Evolutionary conservation across 768 basidiomycete species (phyloP).

Genomic region (Polyporus arcularius): DNA sequence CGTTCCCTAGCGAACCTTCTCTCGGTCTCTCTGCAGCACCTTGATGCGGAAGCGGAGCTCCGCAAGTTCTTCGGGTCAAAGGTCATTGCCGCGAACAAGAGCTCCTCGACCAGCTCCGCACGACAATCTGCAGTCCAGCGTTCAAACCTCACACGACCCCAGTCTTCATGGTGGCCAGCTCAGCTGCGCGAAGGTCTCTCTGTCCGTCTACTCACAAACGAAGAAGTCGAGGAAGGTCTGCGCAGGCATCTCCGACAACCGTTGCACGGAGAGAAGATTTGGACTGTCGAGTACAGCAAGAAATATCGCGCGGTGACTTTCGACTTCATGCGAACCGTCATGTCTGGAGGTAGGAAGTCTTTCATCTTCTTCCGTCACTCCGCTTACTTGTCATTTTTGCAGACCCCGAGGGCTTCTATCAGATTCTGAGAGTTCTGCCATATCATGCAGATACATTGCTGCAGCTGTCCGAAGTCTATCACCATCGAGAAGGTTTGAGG

Average conservation of each 20-base stretch:
- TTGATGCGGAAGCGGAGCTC: conserved; percentile 90
- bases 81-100: conserved; percentile 70
- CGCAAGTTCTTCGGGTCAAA: conserved; percentile 92
- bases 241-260: conserved; percentile 38
- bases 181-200: conserved; percentile 73
- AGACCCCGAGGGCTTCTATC: conserved; percentile 82
- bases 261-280: conserved; percentile 72
- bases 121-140: conserved; percentile 49
- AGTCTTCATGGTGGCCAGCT: conserved; percentile 73
- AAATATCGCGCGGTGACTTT: conserved; percentile 81
- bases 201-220: conserved; percentile 54
- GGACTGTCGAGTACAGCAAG: conserved; percentile 85
- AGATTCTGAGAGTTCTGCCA: conserved; percentile 72
- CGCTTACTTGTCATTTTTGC: background rate
- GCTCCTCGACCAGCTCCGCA: conserved; percentile 26
- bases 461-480: conserved; percentile 81
- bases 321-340: conserved; percentile 79
- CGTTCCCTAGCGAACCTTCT: conserved; percentile 54
- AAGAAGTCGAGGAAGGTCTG: conserved; percentile 52
- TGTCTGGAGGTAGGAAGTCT: conserved; percentile 70
- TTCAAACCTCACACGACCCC: conserved; percentile 77
- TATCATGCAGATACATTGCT: conserved; percentile 94
- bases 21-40: conserved; percentile 74
- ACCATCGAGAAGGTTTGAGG: conserved; percentile 79
- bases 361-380: background rate